These are phyloP conservation scores for Hordeum pubiflorum DNA, from an alignment of 202 grass and related monocot species.

Conservation along the genomic window DNA sequence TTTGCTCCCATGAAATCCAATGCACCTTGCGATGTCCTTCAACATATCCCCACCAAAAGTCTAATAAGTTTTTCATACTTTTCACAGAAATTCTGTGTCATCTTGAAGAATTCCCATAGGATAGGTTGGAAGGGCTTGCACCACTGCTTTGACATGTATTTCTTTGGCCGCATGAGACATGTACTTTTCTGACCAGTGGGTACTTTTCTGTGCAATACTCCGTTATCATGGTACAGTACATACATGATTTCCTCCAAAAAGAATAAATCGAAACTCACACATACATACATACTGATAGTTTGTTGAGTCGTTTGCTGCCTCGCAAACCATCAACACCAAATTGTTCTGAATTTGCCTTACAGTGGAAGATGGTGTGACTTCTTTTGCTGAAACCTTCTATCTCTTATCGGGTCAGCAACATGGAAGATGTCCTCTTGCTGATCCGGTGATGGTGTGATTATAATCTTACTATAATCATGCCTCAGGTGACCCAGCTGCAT, in stretches of 20 bases:
- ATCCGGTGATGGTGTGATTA: too few species aligned
- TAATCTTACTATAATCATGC: neutral
- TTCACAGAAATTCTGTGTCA: too few species aligned
- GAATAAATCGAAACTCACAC: neutral
- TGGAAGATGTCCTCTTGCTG: too few species aligned
- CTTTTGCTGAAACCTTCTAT: neutral
- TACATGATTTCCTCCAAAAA: neutral
- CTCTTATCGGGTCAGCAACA: neutral
- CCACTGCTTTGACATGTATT: too few species aligned
- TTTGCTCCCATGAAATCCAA: too few species aligned
- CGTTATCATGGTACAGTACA: neutral
- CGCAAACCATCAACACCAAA: neutral
- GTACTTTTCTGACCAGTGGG: too few species aligned
- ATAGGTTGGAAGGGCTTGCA: too few species aligned
- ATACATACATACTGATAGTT: neutral
- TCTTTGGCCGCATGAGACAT: too few species aligned
- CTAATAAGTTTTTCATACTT: too few species aligned
- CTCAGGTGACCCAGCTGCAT: conserved; percentile 47
- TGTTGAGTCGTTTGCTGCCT: neutral
- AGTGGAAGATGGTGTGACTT: neutral
- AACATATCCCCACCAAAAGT: too few species aligned
- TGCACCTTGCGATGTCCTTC: too few species aligned
- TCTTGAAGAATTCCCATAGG: too few species aligned
- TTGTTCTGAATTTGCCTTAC: neutral
- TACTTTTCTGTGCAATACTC: neutral